phyloP scores from a whole-genome alignment of 352 stramenopile genomes.

The Globisporangium ultimum region DNA sequence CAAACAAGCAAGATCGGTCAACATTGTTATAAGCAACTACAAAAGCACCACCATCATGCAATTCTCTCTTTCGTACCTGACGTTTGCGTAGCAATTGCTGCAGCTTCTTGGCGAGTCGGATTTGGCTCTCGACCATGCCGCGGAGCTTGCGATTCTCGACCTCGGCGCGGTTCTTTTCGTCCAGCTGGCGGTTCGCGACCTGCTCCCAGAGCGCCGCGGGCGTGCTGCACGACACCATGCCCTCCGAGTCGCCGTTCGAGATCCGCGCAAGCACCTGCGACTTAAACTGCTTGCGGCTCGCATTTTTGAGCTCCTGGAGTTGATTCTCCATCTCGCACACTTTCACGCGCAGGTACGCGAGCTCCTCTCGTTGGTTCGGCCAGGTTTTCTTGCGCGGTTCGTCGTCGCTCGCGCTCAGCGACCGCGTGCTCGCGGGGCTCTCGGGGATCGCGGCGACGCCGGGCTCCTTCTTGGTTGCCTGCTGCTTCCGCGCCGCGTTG shows the following conservation, averaged over 20 bases:
- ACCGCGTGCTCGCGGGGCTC: too few relatives aligned
- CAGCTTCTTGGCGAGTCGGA: conserved; percentile 13
- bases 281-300: conserved; percentile 12
- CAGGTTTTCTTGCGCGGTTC: conserved; percentile 10
- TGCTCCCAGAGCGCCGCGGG: conserved; percentile 18
- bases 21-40: too few relatives aligned
- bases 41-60: too few relatives aligned
- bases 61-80: conserved; percentile 6
- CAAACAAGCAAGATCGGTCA: not conserved
- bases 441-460: not conserved
- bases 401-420: conserved; percentile 1
- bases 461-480: not conserved
- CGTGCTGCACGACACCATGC: conserved; percentile 10
- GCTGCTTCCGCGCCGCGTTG: not conserved
- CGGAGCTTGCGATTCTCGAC: conserved; percentile 18
- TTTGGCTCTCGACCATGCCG: conserved; percentile 16
- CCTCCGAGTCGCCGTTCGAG: conserved; percentile 1
- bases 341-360: conserved; percentile 15
- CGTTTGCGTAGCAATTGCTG: conserved; percentile 17
- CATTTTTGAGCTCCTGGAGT: conserved; percentile 15
- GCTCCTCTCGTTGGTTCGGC: conserved; percentile 18
- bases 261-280: conserved; percentile 7
- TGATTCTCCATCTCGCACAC: conserved; percentile 18
- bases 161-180: conserved; percentile 16
- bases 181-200: conserved; percentile 18